Evolutionary conservation across 768 basidiomycete genomes (phyloP).

Genomic region (Neoboletus subvelutipes): DNA sequence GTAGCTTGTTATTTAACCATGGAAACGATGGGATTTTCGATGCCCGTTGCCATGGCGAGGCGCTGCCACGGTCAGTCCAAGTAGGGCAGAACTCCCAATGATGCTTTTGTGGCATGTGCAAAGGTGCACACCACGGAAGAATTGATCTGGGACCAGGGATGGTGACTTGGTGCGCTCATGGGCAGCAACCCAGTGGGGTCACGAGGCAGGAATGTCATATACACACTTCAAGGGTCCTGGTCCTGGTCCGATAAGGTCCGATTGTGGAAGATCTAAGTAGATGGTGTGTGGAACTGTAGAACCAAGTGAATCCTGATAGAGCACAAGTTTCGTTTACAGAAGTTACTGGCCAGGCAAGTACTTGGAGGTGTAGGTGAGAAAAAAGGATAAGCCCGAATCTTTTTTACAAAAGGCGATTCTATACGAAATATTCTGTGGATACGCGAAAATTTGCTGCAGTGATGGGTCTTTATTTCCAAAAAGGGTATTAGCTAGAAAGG

Average conservation of each 20-base stretch:
- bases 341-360: too few relatives aligned
- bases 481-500: not conserved
- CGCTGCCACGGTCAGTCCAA: not conserved
- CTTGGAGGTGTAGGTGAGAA: too few relatives aligned
- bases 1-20: conserved; percentile 2
- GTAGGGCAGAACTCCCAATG: not conserved
- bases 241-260: too few relatives aligned
- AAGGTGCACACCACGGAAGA: not conserved
- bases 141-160: too few relatives aligned
- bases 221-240: too few relatives aligned
- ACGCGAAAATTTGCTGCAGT: not conserved
- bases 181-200: too few relatives aligned
- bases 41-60: not conserved
- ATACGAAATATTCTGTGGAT: conserved; percentile 5
- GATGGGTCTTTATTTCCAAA: not conserved
- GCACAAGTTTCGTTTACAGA: not conserved
- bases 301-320: too few relatives aligned
- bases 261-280: too few relatives aligned
- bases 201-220: too few relatives aligned
- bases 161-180: too few relatives aligned
- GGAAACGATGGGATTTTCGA: conserved; percentile 7
- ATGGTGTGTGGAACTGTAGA: too few relatives aligned
- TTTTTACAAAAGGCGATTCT: not conserved
- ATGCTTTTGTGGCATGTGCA: not conserved
- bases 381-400: not conserved